Percentiles rank a stretch among this genome's conserved stretches.
phyloP scores from a whole-genome alignment of 495 filamentous ascomycete genomes.

The Penicillium samsonianum region DNA sequence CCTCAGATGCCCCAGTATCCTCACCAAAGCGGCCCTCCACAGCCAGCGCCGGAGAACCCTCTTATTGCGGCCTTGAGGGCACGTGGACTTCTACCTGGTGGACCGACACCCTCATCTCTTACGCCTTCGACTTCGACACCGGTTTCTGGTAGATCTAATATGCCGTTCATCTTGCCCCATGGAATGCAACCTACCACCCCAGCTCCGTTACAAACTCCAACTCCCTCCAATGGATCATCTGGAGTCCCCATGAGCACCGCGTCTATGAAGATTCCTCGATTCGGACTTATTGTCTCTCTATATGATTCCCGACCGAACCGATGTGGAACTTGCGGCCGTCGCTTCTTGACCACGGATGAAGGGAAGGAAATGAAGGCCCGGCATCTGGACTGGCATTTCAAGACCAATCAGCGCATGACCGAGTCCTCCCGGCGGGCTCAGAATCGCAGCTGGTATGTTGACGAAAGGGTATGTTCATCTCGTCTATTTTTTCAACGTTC shows the following conservation, averaged over 20 bases:
- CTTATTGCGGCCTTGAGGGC: constrained; percentile 49
- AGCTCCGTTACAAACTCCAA: constrained; percentile 27
- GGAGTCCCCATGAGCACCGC: constrained; percentile 69
- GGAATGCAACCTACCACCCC: constrained; percentile 42
- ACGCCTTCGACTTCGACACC: constrained; percentile 24
- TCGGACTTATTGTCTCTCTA: constrained; percentile 67
- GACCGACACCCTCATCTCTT: constrained; percentile 34
- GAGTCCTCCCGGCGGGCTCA: constrained; percentile 81
- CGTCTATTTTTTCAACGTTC: constrained; percentile 1
- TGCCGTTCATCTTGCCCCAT: constrained; percentile 47
- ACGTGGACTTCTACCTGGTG: constrained; percentile 49
- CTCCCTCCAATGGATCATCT: constrained; percentile 42
- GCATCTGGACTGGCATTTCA: constrained; percentile 98
- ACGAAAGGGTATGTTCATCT: constrained; percentile 72
- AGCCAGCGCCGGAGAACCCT: constrained; percentile 42
- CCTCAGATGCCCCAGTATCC: constrained; percentile 25
- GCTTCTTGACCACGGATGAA: constrained; percentile 74
- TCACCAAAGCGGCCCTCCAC: constrained; percentile 34
- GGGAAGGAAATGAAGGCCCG: constrained; percentile 83
- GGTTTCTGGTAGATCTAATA: constrained; percentile 25
- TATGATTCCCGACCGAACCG: constrained; percentile 80
- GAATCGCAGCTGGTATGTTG: constrained; percentile 90
- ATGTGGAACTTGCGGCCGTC: constrained; percentile 87
- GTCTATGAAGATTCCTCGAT: constrained; percentile 78
- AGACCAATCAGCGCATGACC: constrained; percentile 82